Evolutionary conservation across 352 stramenopile species (phyloP).

Genomic region (Blastocystis hominis): DNA sequence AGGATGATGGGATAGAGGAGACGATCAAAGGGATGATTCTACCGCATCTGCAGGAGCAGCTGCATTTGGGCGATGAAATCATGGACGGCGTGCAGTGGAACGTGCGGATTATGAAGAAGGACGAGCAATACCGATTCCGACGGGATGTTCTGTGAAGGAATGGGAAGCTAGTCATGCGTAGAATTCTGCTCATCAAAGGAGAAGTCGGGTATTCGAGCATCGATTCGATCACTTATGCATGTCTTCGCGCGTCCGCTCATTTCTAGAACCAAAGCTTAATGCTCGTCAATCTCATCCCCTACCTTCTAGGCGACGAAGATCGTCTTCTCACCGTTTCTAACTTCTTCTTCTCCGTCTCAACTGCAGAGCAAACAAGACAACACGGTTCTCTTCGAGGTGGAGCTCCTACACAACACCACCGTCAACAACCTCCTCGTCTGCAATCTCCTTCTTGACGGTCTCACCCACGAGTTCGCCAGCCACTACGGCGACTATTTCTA

Average conservation of each 20-base stretch:
- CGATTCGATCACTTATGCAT: background rate
- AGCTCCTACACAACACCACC: conserved; percentile 7
- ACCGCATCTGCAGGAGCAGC: background rate
- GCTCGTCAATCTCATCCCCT: conserved; percentile 26
- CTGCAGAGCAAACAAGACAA: conserved; percentile 4
- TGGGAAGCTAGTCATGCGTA: background rate
- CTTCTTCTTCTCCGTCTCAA: background rate
- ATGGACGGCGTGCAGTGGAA: background rate
- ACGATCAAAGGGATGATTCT: background rate
- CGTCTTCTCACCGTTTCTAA: background rate
- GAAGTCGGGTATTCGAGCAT: background rate
- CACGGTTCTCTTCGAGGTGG: conserved; percentile 21
- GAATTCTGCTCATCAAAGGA: background rate
- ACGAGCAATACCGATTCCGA: conserved; percentile 31
- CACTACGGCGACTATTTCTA: conserved; percentile 42
- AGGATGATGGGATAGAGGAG: background rate
- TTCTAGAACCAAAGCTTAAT: background rate
- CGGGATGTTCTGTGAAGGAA: background rate
- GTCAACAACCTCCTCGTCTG: conserved; percentile 17
- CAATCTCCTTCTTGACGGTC: conserved; percentile 4
- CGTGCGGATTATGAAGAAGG: conserved; percentile 5
- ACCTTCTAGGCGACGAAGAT: conserved; percentile 16
- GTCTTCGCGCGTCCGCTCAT: background rate
- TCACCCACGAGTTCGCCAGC: background rate
- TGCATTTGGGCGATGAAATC: background rate